Evolutionary conservation across 176 grass and related monocot genomes (phyloP).

Genomic region (Rhynchospora tenuis): DNA sequence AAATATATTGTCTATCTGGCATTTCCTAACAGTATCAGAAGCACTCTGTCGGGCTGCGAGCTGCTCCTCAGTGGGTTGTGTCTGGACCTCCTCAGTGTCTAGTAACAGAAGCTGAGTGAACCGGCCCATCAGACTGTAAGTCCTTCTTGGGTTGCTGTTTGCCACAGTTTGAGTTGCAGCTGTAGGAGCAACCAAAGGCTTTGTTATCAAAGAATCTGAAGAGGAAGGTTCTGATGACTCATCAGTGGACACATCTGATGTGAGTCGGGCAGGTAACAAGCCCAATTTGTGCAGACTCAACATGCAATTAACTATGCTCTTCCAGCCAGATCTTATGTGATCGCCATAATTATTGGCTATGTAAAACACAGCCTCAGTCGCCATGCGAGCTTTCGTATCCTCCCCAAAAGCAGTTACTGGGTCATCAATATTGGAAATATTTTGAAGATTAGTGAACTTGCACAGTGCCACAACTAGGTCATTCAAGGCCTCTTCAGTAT

Average conservation of each 20-base stretch:
- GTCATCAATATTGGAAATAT: conserved; percentile 57
- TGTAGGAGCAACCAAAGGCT: conserved; percentile 33
- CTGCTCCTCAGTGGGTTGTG: conserved; percentile 82
- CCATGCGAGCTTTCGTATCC: conserved; percentile 90
- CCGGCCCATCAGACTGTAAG: conserved; percentile 84
- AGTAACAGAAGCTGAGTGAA: conserved; percentile 82
- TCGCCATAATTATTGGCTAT: conserved; percentile 91
- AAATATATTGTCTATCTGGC: conserved; percentile 81
- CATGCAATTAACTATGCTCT: conserved; percentile 85
- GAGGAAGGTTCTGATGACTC: conserved; percentile 43
- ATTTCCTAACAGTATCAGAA: conserved; percentile 72
- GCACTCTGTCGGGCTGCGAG: conserved; percentile 69
- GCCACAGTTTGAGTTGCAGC: conserved; percentile 39
- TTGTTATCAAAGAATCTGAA: conserved; percentile 45
- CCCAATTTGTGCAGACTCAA: conserved; percentile 79
- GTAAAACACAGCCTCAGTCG: conserved; percentile 81
- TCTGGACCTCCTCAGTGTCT: conserved; percentile 73
- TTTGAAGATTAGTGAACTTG: conserved; percentile 82
- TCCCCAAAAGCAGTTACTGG: conserved; percentile 76
- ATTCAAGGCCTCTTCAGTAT: conserved; percentile 83
- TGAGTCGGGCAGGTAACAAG: conserved; percentile 59
- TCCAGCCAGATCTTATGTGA: conserved; percentile 74
- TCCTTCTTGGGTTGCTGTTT: conserved; percentile 51
- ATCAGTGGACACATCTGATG: conserved; percentile 50
- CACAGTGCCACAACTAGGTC: conserved; percentile 89